phyloP scores from a whole-genome alignment of 139 green algal species.

The Diplosphaera chodatii region DNA sequence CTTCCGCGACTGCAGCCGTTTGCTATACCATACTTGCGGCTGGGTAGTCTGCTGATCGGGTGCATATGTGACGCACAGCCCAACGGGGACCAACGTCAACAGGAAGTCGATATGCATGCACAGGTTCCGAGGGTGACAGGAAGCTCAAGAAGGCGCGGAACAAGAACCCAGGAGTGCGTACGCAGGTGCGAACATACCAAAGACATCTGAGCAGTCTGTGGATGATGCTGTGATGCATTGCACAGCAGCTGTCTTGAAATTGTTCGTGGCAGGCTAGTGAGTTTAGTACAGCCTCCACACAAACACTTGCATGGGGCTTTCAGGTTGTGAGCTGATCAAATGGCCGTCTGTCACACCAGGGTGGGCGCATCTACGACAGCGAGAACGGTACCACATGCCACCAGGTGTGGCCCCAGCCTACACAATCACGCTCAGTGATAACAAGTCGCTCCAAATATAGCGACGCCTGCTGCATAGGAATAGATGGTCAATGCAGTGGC shows the following conservation, averaged over 20 bases:
- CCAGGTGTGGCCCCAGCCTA: constrained; percentile 15
- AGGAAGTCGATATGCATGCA: no score
- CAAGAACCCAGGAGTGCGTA: background rate
- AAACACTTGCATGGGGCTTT: background rate
- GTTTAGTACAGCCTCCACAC: no score
- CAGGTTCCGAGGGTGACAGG: background rate
- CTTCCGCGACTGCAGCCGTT: no score
- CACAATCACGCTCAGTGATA: background rate
- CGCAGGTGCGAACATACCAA: background rate
- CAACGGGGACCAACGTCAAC: no score
- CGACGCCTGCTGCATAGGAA: no score
- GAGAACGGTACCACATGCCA: constrained; percentile 56
- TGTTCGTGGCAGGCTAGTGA: background rate
- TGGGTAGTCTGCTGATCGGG: background rate
- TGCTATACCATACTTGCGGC: no score
- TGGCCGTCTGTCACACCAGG: constrained; percentile 21
- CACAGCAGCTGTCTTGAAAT: background rate
- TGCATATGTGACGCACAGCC: background rate
- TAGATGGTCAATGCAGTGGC: no score
- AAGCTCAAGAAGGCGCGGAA: background rate
- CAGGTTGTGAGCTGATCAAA: background rate
- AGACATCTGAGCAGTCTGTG: background rate
- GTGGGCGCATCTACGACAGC: constrained; percentile 47
- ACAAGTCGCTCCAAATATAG: background rate
- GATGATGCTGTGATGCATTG: background rate